Percentiles rank a stretch among this genome's conserved stretches.
These are phyloP conservation scores for Neophaeococcomyces mojaviensis DNA, from an alignment of 2,329 filamentous ascomycete genomes.

Conservation along the genomic window DNA sequence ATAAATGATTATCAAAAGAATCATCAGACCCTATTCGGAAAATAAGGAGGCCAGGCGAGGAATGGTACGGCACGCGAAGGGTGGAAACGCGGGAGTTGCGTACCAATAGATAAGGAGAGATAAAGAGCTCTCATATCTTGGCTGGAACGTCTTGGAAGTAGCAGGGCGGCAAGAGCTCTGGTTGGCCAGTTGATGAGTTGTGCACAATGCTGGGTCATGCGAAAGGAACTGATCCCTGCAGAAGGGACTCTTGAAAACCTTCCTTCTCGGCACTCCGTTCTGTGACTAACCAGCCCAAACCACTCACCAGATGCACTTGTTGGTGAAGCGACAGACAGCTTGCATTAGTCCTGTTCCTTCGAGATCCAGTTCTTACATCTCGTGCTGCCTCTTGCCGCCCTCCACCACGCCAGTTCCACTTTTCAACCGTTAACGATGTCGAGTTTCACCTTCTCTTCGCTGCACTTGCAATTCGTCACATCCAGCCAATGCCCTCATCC, in stretches of 20 bases:
- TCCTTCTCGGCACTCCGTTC: background rate
- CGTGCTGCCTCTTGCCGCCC: conserved; percentile 9
- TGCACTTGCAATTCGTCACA: conserved; percentile 16
- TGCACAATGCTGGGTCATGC: background rate
- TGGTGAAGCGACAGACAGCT: background rate
- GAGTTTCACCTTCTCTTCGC: conserved; percentile 6
- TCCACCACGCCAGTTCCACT: conserved; percentile 1
- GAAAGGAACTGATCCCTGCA: background rate
- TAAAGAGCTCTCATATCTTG: too few species aligned
- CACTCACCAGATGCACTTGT: background rate
- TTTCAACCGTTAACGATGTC: conserved; percentile 5
- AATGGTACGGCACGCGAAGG: conserved; percentile 4
- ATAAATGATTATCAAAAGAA: background rate
- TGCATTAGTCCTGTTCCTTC: conserved; percentile 6
- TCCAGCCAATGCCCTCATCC: conserved; percentile 8
- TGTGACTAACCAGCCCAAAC: background rate
- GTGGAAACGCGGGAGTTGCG: background rate
- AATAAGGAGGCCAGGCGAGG: conserved; percentile 3
- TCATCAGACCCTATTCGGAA: conserved; percentile 7
- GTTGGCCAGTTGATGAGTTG: conserved; percentile 82
- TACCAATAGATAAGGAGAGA: too few species aligned
- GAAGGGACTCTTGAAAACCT: background rate
- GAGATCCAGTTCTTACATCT: conserved; percentile 5
- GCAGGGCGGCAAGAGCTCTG: conserved; percentile 73
- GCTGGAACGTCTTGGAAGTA: conserved; percentile 30